Conservation (phyloP, 345 rosid species). For the Eutrema heterophyllum region DNA sequence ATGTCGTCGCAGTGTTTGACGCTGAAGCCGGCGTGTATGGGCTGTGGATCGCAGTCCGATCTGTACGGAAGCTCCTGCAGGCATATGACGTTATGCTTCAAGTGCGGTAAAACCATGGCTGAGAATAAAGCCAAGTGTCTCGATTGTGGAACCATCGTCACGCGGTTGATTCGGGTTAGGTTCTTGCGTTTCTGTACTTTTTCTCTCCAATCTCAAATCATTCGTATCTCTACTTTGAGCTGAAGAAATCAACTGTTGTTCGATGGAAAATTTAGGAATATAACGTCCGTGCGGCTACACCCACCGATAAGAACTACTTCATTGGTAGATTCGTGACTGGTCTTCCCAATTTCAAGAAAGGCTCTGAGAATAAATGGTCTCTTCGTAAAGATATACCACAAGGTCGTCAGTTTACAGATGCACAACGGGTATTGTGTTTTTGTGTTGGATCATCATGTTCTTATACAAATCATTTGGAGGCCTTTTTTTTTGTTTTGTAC, state of each 20-base stretch:
- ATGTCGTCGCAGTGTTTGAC: conserved; percentile 80
- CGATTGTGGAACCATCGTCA: conserved; percentile 69
- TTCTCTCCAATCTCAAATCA: background rate
- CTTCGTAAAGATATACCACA: conserved; percentile 84
- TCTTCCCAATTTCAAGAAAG: conserved; percentile 78
- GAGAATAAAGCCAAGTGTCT: conserved; percentile 63
- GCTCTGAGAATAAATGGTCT: conserved; percentile 82
- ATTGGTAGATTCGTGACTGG: conserved; percentile 84
- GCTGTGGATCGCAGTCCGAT: conserved; percentile 67
- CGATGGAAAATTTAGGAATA: conserved; percentile 48
- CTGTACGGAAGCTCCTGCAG: conserved; percentile 88
- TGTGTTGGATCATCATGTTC: background rate
- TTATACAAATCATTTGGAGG: background rate
- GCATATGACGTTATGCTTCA: conserved; percentile 90
- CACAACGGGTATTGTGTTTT: conserved; percentile 51
- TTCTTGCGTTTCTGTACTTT: background rate
- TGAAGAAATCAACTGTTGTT: background rate
- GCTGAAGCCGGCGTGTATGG: conserved; percentile 68
- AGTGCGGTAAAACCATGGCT: conserved; percentile 92
- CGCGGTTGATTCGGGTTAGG: conserved; percentile 78
- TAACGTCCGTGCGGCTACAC: conserved; percentile 60
- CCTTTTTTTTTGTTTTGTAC: too few species aligned
- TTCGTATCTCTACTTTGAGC: background rate
- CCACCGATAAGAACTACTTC: conserved; percentile 75
- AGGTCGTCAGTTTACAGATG: conserved; percentile 80